Conservation (phyloP, 2,329 filamentous ascomycete genomes). For the Aspergillus felis region DNA sequence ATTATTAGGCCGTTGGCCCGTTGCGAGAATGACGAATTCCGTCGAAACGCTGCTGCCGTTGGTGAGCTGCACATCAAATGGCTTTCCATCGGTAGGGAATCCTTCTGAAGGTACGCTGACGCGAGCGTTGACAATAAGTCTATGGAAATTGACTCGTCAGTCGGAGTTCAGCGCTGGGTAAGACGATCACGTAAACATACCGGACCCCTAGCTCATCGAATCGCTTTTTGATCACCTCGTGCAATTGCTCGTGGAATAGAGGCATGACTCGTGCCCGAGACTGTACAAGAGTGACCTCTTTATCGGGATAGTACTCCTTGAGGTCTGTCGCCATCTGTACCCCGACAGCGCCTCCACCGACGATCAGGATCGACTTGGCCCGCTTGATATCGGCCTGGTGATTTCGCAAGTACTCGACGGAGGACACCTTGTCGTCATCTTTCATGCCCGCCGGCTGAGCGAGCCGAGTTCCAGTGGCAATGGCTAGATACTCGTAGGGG, state of each 20-base stretch:
- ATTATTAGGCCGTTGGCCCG: constrained; percentile 48
- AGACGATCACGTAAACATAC: constrained; percentile 2
- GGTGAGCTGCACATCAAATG: constrained; percentile 27
- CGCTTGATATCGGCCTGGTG: constrained; percentile 29
- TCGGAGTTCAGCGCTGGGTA: too few relatives aligned
- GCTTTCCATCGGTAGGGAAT: constrained; percentile 22
- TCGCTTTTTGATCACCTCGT: constrained; percentile 27
- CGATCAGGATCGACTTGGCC: constrained; percentile 32
- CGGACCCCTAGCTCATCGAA: constrained; percentile 32
- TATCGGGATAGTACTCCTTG: constrained; percentile 46
- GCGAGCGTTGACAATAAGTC: constrained; percentile 28
- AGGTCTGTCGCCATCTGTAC: constrained; percentile 50
- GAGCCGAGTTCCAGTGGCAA: constrained; percentile 34
- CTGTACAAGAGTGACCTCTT: constrained; percentile 47
- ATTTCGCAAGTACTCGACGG: constrained; percentile 28
- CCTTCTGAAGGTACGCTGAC: constrained; percentile 24
- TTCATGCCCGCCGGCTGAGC: constrained; percentile 32
- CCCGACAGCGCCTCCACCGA: constrained; percentile 49
- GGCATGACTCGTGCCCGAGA: constrained; percentile 40
- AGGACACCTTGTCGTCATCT: constrained; percentile 30
- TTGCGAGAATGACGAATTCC: constrained; percentile 44
- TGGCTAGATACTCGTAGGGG: constrained; percentile 30
- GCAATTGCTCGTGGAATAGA: constrained; percentile 27
- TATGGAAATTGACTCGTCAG: neutral
- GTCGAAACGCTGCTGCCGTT: constrained; percentile 30